phyloP scores from a whole-genome alignment of 192 early-diverging fungal genomes.

The Coemansia sp. region DNA sequence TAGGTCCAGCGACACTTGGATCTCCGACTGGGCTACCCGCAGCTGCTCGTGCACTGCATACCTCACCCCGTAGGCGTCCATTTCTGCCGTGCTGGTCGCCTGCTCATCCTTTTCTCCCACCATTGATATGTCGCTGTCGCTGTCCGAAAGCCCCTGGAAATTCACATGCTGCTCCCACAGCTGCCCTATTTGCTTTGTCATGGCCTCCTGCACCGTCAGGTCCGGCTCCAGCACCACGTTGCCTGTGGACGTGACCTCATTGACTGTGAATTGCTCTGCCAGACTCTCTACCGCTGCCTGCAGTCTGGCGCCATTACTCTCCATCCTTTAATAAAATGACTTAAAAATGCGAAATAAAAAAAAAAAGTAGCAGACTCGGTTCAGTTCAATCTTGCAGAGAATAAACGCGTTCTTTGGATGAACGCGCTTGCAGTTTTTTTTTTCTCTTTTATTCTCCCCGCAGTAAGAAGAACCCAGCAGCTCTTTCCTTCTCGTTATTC shows the following conservation, averaged over 20 bases:
- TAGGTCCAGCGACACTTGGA: slow-evolving; percentile 44
- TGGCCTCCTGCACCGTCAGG: slow-evolving; percentile 23
- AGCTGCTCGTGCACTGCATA: slow-evolving; percentile 35
- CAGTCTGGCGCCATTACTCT: background rate
- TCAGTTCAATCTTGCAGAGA: background rate
- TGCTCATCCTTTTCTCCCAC: background rate
- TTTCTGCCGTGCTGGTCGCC: background rate
- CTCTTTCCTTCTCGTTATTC: background rate
- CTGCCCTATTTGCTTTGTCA: slow-evolving; percentile 40
- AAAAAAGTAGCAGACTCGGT: background rate
- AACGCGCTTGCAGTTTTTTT: slow-evolving; percentile 1
- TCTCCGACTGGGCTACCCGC: slow-evolving; percentile 43
- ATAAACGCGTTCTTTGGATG: background rate
- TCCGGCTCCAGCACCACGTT: slow-evolving; percentile 14
- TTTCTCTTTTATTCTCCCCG: background rate
- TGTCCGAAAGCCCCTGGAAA: slow-evolving; percentile 29
- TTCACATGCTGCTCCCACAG: slow-evolving; percentile 43
- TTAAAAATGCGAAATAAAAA: background rate
- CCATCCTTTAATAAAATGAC: background rate
- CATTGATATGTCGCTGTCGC: slow-evolving; percentile 5
- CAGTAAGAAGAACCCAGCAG: too few relatives aligned
- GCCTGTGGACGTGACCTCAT: slow-evolving; percentile 26
- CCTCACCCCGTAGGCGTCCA: slow-evolving; percentile 42
- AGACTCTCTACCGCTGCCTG: slow-evolving; percentile 32
- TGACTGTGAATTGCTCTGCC: slow-evolving; percentile 18